Evolutionary conservation across 176 grass and related monocot genomes (phyloP).

Genomic region (Zizania latifolia): DNA sequence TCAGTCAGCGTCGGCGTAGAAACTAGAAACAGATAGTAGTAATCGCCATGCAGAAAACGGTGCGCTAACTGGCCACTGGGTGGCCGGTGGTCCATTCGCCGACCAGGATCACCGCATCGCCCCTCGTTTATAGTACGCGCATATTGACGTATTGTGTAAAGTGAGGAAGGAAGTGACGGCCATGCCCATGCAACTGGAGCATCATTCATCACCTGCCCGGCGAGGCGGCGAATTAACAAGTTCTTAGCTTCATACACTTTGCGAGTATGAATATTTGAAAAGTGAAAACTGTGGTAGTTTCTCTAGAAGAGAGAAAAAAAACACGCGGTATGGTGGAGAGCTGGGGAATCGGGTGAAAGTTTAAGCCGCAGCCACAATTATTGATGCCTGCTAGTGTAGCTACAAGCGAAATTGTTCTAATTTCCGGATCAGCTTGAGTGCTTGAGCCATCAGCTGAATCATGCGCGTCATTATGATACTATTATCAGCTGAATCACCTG

Average conservation of each 20-base stretch:
- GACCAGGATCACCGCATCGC: not conserved
- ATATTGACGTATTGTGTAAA: too few species aligned
- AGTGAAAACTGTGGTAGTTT: slow-evolving; percentile 12
- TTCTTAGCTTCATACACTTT: not conserved
- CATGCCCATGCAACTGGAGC: too few species aligned
- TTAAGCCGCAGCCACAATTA: not conserved
- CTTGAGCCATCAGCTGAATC: not conserved
- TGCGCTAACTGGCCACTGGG: too few species aligned
- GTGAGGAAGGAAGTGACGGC: too few species aligned
- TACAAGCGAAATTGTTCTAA: not conserved
- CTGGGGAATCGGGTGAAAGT: not conserved
- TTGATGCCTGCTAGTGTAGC: not conserved
- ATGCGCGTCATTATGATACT: not conserved
- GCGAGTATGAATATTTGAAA: slow-evolving; percentile 29
- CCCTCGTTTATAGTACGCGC: too few species aligned
- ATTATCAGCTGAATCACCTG: too few species aligned
- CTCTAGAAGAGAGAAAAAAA: not conserved
- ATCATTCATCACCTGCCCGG: not conserved
- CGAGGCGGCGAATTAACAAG: not conserved
- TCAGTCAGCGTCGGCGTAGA: not conserved
- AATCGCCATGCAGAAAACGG: not conserved
- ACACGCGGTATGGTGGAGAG: slow-evolving; percentile 11
- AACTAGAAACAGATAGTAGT: too few species aligned
- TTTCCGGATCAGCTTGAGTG: not conserved
- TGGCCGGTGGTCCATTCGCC: too few species aligned